These are phyloP conservation scores for Pleodorina starrii DNA, from an alignment of 139 green algal genomes.

Conservation along the genomic window DNA sequence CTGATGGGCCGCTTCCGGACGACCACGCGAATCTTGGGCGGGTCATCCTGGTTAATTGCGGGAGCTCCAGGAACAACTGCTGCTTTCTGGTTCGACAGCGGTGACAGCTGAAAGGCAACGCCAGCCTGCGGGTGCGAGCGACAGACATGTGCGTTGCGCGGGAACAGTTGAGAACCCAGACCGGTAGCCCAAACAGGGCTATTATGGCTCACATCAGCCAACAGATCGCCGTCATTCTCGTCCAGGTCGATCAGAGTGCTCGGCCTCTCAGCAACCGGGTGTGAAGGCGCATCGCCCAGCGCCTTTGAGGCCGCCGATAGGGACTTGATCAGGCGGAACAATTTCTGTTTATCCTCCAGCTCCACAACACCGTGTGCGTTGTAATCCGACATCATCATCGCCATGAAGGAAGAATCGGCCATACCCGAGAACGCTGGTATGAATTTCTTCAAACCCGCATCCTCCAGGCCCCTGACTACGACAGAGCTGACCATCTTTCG, in stretches of 20 bases:
- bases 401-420: constrained; percentile 58
- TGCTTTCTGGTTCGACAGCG: constrained; percentile 26
- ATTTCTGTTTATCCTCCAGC: constrained; percentile 84
- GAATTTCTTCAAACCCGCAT: constrained; percentile 64
- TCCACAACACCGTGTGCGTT: constrained; percentile 75
- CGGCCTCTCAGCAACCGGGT: constrained; percentile 9
- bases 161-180: constrained; percentile 22
- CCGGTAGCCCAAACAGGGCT: neutral
- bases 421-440: constrained; percentile 55
- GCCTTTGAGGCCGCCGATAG: neutral
- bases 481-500: constrained; percentile 24
- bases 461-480: constrained; percentile 44
- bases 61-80: neutral
- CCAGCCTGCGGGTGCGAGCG: constrained; percentile 36
- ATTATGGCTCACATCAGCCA: constrained; percentile 54
- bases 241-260: constrained; percentile 84
- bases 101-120: constrained; percentile 53
- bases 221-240: constrained; percentile 80
- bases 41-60: constrained; percentile 39
- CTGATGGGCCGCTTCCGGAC: constrained; percentile 97
- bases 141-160: neutral
- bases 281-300: neutral
- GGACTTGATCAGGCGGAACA: constrained; percentile 82
- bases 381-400: constrained; percentile 82
- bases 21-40: constrained; percentile 89